Conservation (phyloP, 345 rosid species). For the Streptanthus diversifolius region DNA sequence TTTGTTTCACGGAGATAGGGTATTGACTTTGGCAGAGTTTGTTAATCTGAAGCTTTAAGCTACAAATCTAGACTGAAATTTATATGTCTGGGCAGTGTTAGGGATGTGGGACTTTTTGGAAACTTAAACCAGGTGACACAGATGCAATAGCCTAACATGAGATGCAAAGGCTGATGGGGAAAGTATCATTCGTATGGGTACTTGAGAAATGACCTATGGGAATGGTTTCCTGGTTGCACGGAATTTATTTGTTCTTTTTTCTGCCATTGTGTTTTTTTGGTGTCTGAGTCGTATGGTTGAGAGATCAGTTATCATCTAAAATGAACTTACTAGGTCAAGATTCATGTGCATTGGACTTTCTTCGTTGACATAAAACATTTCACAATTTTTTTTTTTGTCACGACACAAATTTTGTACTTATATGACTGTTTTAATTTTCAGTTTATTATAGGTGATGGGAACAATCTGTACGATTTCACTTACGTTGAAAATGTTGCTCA, state of each 20-base stretch:
- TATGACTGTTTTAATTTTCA: constrained; percentile 32
- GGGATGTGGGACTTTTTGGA: neutral
- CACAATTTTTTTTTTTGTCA: neutral
- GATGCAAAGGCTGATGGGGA: constrained; percentile 3
- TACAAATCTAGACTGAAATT: neutral
- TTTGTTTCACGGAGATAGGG: neutral
- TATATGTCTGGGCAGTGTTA: neutral
- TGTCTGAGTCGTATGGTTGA: neutral
- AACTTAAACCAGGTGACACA: neutral
- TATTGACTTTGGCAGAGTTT: neutral
- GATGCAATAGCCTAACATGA: neutral
- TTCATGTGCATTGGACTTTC: neutral
- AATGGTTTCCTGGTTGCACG: neutral
- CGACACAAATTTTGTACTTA: neutral
- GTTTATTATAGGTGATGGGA: constrained; percentile 95
- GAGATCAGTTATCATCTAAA: neutral
- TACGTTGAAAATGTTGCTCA: constrained; percentile 95
- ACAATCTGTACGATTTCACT: constrained; percentile 74
- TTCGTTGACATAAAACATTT: neutral
- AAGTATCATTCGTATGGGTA: neutral
- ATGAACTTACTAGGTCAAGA: neutral
- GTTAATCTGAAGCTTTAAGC: neutral
- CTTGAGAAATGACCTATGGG: neutral
- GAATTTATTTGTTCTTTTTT: neutral
- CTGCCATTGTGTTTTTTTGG: neutral